Base-by-base conservation (phyloP, 2,329 filamentous ascomycete species). In the Scedosporium aurantiacum region DNA sequence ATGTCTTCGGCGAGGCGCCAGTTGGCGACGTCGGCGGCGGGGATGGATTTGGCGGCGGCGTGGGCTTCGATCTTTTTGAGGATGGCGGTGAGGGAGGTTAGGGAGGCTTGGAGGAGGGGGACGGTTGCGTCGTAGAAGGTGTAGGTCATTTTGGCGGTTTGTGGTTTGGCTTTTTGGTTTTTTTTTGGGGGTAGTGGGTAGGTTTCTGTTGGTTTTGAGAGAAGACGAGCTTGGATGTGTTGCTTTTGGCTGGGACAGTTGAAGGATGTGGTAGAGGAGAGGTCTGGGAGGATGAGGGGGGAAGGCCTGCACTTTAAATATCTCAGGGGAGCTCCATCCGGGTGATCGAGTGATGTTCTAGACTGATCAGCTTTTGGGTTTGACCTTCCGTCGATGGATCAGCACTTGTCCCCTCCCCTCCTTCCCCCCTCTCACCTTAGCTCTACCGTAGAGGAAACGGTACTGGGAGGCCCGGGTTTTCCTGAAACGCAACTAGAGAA, bases 1-100 rank as follows among this genome's bases (percentile, higher is more conserved):
- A 79, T 79, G 70, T 79, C 75, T 2, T 70, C 67, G 64, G 66
- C 60, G 40, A 79, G 67, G 45, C 70, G 70, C 37, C 72, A 70
- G 3, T 67, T 62, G 59, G 71, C 62, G 60, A 78, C 64, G 12
- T 66, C 67, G 56, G 69, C 68, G 37, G 69, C 67, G 25, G 45
- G 47, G 40, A 62, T 58, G 7, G 63, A 63, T 40, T 66, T 68
- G 32, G 64, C 65, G 4, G 63, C 59, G 16, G 69, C 66, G 55
- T 64, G 65, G 2, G 60, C 65, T 61, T 70, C 68, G 23, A 65
- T 67, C 65, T 70, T 67, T 23, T 64, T 56, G 28, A 72, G 62
- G 50, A 72, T 61, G 50, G 27, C 37, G 52, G 66, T 58, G 62
- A 68, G 64, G 8, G 67, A 55, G 60, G 64, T 64, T 37, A 71